Percentiles rank a stretch among this genome's conserved stretches.
Evolutionary conservation across 2,329 filamentous ascomycete genomes (phyloP).

Genomic region (Coniochaeta ligniaria): DNA sequence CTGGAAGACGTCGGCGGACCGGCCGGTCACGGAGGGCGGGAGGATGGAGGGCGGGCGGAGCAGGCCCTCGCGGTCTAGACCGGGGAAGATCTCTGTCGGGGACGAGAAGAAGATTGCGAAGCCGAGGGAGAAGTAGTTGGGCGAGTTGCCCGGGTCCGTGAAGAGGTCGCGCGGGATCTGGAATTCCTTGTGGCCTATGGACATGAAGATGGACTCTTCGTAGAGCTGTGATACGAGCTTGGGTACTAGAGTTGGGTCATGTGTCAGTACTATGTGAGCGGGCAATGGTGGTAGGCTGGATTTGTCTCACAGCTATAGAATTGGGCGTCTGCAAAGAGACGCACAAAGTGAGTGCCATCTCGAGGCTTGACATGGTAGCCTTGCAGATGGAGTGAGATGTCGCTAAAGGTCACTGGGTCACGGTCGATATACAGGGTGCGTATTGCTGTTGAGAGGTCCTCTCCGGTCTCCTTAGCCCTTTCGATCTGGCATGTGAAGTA

Average conservation of each 20-base stretch:
- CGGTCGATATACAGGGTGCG: slow-evolving; percentile 92
- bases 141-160: slow-evolving; percentile 76
- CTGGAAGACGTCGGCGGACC: slow-evolving; percentile 75
- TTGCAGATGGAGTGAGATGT: slow-evolving; percentile 86
- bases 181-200: slow-evolving; percentile 81
- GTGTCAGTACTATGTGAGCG: background rate
- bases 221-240: slow-evolving; percentile 86
- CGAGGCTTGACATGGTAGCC: slow-evolving; percentile 81
- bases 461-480: slow-evolving; percentile 50
- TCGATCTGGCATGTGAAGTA: slow-evolving; percentile 83
- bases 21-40: slow-evolving; percentile 73
- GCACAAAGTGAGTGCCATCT: slow-evolving; percentile 83
- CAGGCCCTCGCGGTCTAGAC: slow-evolving; percentile 68
- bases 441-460: slow-evolving; percentile 42
- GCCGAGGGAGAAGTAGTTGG: slow-evolving; percentile 91
- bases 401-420: slow-evolving; percentile 79
- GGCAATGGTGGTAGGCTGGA: background rate
- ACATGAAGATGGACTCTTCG: slow-evolving; percentile 85
- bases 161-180: slow-evolving; percentile 87
- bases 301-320: slow-evolving; percentile 70
- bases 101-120: slow-evolving; percentile 83
- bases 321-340: slow-evolving; percentile 87
- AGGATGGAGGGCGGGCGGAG: slow-evolving; percentile 81
- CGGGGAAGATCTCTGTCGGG: slow-evolving; percentile 76
- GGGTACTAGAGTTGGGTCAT: slow-evolving; percentile 52